Evolutionary conservation across 148 eudicot species (phyloP).

Genomic region (Spergularia marina): DNA sequence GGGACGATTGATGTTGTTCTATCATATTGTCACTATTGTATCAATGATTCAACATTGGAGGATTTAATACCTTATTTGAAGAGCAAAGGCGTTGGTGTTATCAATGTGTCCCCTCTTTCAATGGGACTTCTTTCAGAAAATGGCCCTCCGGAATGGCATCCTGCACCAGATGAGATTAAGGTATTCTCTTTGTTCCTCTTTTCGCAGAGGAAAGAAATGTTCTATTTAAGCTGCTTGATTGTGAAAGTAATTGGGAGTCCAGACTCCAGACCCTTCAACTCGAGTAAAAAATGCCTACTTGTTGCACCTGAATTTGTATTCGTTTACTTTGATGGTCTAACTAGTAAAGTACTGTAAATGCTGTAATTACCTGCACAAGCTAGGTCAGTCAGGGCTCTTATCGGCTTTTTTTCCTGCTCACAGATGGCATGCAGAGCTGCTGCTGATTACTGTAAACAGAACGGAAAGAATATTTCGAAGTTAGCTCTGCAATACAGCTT

Average conservation of each 20-base stretch:
- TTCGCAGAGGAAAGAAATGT: too few species aligned
- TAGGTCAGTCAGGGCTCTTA: too few species aligned
- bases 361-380: too few species aligned
- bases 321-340: too few species aligned
- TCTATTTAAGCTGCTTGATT: too few species aligned
- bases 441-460: conserved; percentile 73
- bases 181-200: conserved; percentile 30
- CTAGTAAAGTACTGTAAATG: too few species aligned
- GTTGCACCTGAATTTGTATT: too few species aligned
- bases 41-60: conserved; percentile 85
- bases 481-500: conserved; percentile 93
- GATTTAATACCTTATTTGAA: conserved; percentile 84
- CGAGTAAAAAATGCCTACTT: too few species aligned
- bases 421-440: conserved; percentile 92
- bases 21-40: conserved; percentile 84
- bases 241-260: too few species aligned
- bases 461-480: conserved; percentile 75
- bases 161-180: conserved; percentile 86
- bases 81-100: conserved; percentile 91
- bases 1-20: conserved; percentile 85
- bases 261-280: too few species aligned
- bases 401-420: background rate
- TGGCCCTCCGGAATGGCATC: conserved; percentile 99
- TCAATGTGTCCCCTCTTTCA: conserved; percentile 91
- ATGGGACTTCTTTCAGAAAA: conserved; percentile 97